Evolutionary conservation across 2,329 filamentous ascomycete species (phyloP).

Genomic region (Fusarium robinianum): DNA sequence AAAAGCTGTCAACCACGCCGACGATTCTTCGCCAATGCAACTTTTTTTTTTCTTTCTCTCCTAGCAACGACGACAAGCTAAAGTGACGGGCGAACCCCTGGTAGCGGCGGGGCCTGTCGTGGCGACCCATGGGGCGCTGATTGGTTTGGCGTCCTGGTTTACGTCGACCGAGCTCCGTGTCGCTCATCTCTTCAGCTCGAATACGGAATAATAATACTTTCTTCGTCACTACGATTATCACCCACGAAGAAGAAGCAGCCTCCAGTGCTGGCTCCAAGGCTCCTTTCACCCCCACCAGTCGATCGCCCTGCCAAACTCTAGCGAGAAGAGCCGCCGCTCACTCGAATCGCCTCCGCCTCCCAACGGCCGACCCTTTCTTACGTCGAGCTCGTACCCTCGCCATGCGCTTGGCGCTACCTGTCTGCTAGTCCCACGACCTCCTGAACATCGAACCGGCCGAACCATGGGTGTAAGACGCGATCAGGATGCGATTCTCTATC

Average conservation of each 20-base stretch:
- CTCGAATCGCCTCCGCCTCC: background rate
- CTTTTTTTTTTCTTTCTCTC: constrained; percentile 32
- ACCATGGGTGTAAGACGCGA: constrained; percentile 44
- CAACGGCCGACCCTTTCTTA: background rate
- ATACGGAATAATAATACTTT: constrained; percentile 11
- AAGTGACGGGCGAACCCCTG: constrained; percentile 34
- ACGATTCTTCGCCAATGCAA: constrained; percentile 19
- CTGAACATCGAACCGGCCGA: constrained; percentile 41
- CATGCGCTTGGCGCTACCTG: constrained; percentile 31
- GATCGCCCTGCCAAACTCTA: background rate
- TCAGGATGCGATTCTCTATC: constrained; percentile 8
- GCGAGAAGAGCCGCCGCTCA: no score
- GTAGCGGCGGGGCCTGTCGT: constrained; percentile 31
- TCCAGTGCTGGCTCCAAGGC: constrained; percentile 1
- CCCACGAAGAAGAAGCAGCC: constrained; percentile 7
- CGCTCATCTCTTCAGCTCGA: constrained; percentile 23
- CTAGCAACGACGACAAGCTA: constrained; percentile 23
- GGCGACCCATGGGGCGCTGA: constrained; percentile 28
- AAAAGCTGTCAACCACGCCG: no score
- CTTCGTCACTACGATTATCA: constrained; percentile 12
- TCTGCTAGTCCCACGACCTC: constrained; percentile 35
- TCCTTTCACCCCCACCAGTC: background rate
- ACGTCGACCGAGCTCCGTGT: constrained; percentile 32
- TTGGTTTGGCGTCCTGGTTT: constrained; percentile 31
- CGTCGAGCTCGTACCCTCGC: constrained; percentile 14